Evolutionary conservation across 805 yeast species (phyloP).

Genomic region (Teunomyces panamensis): DNA sequence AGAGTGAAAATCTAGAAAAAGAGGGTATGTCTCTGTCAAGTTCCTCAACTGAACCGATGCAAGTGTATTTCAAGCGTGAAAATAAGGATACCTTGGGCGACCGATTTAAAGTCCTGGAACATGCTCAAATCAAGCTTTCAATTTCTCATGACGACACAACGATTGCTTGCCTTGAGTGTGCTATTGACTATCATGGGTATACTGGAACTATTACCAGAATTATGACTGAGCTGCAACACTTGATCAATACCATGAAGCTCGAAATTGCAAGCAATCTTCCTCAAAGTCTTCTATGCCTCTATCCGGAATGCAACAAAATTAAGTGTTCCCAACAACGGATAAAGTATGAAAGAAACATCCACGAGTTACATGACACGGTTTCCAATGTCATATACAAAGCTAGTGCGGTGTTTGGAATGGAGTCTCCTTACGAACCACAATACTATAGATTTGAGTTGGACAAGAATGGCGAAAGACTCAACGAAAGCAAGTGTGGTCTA

Average conservation of each 20-base stretch:
- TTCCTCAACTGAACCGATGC: background rate
- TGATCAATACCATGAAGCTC: conserved; percentile 4
- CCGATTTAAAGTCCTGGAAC: background rate
- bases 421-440: conserved; percentile 32
- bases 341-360: conserved; percentile 17
- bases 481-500: conserved; percentile 29
- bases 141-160: conserved; percentile 1
- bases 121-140: background rate
- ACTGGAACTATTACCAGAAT: conserved; percentile 5
- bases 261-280: background rate
- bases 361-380: conserved; percentile 14
- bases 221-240: background rate
- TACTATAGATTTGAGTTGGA: conserved; percentile 27
- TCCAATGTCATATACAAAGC: conserved; percentile 22
- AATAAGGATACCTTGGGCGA: background rate
- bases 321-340: conserved; percentile 13
- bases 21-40: background rate
- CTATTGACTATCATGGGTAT: conserved; percentile 7
- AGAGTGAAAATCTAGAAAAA: background rate
- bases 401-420: conserved; percentile 16
- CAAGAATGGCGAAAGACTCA: conserved; percentile 15
- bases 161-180: conserved; percentile 7
- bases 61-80: background rate
- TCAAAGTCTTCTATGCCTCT: background rate
- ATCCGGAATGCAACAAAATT: background rate